phyloP scores from a whole-genome alignment of 2,329 filamentous ascomycete genomes.

The Penicillium sumatraense region DNA sequence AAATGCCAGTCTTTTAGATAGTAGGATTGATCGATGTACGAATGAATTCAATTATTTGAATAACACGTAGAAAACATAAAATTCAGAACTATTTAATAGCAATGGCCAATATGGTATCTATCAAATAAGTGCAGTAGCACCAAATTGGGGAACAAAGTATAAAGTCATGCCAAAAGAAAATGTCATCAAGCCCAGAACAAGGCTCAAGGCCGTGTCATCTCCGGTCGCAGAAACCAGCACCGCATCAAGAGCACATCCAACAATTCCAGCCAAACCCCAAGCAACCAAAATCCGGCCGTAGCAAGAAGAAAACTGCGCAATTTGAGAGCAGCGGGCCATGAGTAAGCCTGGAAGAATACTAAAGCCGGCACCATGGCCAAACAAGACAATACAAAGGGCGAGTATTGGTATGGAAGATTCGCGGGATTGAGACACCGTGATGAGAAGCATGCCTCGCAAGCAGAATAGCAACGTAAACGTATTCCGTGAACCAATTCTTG shows the following conservation, averaged over 20 bases:
- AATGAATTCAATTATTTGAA: background rate
- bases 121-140: background rate
- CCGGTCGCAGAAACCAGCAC: background rate
- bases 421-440: background rate
- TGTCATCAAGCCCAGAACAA: background rate
- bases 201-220: background rate
- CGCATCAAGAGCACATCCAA: background rate
- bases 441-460: background rate
- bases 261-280: background rate
- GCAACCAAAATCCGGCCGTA: background rate
- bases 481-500: background rate
- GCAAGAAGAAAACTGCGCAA: background rate
- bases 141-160: background rate
- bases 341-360: slow-evolving; percentile 3
- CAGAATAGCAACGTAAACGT: background rate
- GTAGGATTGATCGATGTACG: background rate
- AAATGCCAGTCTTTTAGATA: background rate
- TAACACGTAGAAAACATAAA: background rate
- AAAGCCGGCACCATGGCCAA: slow-evolving; percentile 2
- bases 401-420: background rate
- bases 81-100: background rate
- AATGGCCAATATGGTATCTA: background rate
- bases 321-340: background rate
- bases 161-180: background rate
- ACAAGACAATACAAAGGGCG: background rate